Base-by-base conservation (phyloP, 768 basidiomycete species). In the Infundibulicybe gibba region DNA sequence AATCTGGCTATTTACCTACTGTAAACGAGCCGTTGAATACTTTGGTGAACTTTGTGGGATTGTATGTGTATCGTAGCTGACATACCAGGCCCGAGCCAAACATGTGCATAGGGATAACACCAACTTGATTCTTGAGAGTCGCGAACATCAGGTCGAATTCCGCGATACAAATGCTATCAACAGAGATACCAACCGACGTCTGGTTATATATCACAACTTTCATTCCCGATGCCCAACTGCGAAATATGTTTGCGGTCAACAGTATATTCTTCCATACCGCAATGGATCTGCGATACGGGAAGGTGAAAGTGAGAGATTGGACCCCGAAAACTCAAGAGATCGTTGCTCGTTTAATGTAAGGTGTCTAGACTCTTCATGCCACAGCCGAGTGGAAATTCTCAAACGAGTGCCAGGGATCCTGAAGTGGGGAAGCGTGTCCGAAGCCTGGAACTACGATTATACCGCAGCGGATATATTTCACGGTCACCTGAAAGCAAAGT, bases 191-290 rank as follows among this genome's bases (percentile, higher is more conserved):
- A 4, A 44, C 53, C 2, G 69, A 72, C 39, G 43, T 72, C 11
- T 68, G 62, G 66, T 54, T 66, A 30, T 51, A 61, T 9, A 56
- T 69, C 37, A 48, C 61, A 2, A 44, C 56, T 13, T 66, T 62
- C 34, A 44, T 69, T 9, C 60, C 62, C 6, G 51, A 65, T 3
- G 57, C 61, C 30, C 52, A 59, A 1, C 50, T 70, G 6, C 38
- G 32, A 9, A 43, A 43, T 1, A 41, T 69, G 39, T 37, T 65
- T 10, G 60, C 53, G 21, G 57, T 72, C 25, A 69, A 68, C 44
- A 50, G 61, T 20, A 45, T 60, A 6, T 68, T 69, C 44, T 65
- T 63, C 37, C 50, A 68, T 32, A 51, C 63, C 17, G 62, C 58
- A 1, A 56, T 72, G 55, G 54, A 65, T 39, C 15, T 53, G 31